Percentiles rank a stretch among this genome's conserved stretches.
phyloP scores from a whole-genome alignment of 2,329 filamentous ascomycete species.

The Nothophoma quercina region DNA sequence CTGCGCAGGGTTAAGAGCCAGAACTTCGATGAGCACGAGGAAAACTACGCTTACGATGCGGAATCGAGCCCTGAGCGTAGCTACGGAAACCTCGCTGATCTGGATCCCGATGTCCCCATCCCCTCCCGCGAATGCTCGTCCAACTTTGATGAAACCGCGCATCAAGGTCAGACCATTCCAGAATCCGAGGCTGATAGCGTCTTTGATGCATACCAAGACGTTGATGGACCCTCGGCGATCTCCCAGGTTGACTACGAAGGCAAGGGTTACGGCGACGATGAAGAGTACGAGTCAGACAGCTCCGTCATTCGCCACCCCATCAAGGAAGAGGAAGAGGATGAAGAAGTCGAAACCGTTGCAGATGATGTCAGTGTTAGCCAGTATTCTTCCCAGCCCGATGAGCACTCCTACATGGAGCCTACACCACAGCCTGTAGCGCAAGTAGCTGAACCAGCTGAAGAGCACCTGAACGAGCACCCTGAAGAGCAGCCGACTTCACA shows the following conservation, averaged over 20 bases:
- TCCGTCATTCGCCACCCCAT: slow-evolving; percentile 64
- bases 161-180: slow-evolving; percentile 59
- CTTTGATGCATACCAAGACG: slow-evolving; percentile 71
- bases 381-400: slow-evolving; percentile 59
- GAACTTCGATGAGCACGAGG: slow-evolving; percentile 60
- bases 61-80: slow-evolving; percentile 66
- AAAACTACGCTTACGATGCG: slow-evolving; percentile 40
- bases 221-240: slow-evolving; percentile 61
- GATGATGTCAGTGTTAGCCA: slow-evolving; percentile 61
- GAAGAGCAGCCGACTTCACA: slow-evolving; percentile 46
- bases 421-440: neutral
- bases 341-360: slow-evolving; percentile 46
- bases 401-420: slow-evolving; percentile 23
- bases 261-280: slow-evolving; percentile 31
- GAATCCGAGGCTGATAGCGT: slow-evolving; percentile 33
- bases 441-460: too few species aligned
- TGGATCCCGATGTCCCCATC: slow-evolving; percentile 90
- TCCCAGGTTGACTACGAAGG: slow-evolving; percentile 49
- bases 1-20: slow-evolving; percentile 81
- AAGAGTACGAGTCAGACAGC: slow-evolving; percentile 57
- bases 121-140: slow-evolving; percentile 79
- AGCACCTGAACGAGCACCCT: slow-evolving; percentile 2
- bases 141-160: slow-evolving; percentile 63
- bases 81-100: slow-evolving; percentile 59
- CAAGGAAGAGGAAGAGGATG: slow-evolving; percentile 39